These are phyloP conservation scores for Boletus sp. DNA, from an alignment of 1,284 basidiomycete genomes.

Conservation along the genomic window DNA sequence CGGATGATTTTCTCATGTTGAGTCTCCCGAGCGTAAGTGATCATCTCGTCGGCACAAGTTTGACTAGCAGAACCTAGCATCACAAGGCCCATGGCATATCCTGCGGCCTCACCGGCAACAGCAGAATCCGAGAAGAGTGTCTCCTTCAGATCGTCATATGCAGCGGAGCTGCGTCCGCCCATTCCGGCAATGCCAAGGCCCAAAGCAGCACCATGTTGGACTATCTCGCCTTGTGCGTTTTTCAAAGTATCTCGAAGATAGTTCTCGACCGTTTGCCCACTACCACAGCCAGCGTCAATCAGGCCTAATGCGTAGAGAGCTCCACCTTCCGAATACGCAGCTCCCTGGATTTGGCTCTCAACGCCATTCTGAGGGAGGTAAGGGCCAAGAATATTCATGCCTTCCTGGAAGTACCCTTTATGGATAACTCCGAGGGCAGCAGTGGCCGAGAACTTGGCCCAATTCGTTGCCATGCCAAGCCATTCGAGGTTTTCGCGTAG, in stretches of 20 bases:
- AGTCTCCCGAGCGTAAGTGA: constrained; percentile 90
- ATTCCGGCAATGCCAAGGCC: constrained; percentile 92
- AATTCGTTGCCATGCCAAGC: constrained; percentile 90
- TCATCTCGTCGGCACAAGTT: constrained; percentile 85
- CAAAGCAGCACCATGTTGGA: constrained; percentile 93
- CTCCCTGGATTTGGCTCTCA: constrained; percentile 66
- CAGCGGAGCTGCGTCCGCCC: constrained; percentile 82
- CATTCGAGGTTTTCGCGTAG: constrained; percentile 93
- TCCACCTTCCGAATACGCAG: constrained; percentile 89
- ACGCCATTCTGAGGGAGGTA: constrained; percentile 80
- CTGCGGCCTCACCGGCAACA: constrained; percentile 89
- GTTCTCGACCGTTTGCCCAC: constrained; percentile 61
- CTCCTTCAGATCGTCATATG: constrained; percentile 88
- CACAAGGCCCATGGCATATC: constrained; percentile 93
- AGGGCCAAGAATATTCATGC: constrained; percentile 88
- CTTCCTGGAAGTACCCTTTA: constrained; percentile 91
- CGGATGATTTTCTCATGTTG: constrained; percentile 98
- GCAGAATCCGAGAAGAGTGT: constrained; percentile 90
- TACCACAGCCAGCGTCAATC: constrained; percentile 86
- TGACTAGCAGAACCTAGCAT: constrained; percentile 88
- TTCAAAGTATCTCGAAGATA: constrained; percentile 79
- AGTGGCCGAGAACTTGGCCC: constrained; percentile 96
- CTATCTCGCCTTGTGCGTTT: constrained; percentile 71
- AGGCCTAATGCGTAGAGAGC: constrained; percentile 91
- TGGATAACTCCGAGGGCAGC: constrained; percentile 95